Evolutionary conservation across 2,329 filamentous ascomycete genomes (phyloP), one percentile per base, ranked within the genome.

Genomic region (Colletotrichum sansevieriae): DNA sequence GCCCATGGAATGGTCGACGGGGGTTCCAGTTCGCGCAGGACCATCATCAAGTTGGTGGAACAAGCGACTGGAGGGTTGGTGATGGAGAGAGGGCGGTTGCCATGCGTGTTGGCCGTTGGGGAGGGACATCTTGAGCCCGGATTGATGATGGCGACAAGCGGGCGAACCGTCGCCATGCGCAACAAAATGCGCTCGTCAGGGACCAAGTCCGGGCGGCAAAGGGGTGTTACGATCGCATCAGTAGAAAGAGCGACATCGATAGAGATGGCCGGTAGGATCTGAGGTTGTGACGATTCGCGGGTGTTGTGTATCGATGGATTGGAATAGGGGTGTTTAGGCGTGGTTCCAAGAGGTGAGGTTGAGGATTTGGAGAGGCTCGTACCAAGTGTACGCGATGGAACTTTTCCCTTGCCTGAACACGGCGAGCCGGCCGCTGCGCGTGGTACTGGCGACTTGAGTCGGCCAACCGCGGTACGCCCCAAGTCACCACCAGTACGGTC

Each of bases 71-170:
- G 81, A 84, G 77, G 82, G 82, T 72, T 79, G 76, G 71, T 85
- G 81, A 75, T 83, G 81, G 71, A 83, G 78, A 71, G 85, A 84
- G 74, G 88, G 86, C 74, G 88, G 84, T 72, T 85, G 85, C 90
- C 91, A 92, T 84, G 81, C 77, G 74, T 86, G 82, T 83, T 90
- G 88, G 82, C 88, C 86, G 82, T 90, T 90, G 81, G 85, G 83
- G 82, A 90, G 83, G 79, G 90, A 90, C 89, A 91, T 91, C 79
- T 81, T 86, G 80, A 79, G 79, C 80, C 81, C 80, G 76, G 78
- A 78, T 79, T 81, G 83, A 81, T 84, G 83, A 78, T 79, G 80
- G 80, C 80, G 80, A 82, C 78, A 75, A 78, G 78, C 74, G 78
- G 81, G 78, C 80, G 81, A 78, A 37, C 77, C 81, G 84, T 80